Evolutionary conservation across 768 basidiomycete genomes (phyloP).

Genomic region (Ramaria sp.): DNA sequence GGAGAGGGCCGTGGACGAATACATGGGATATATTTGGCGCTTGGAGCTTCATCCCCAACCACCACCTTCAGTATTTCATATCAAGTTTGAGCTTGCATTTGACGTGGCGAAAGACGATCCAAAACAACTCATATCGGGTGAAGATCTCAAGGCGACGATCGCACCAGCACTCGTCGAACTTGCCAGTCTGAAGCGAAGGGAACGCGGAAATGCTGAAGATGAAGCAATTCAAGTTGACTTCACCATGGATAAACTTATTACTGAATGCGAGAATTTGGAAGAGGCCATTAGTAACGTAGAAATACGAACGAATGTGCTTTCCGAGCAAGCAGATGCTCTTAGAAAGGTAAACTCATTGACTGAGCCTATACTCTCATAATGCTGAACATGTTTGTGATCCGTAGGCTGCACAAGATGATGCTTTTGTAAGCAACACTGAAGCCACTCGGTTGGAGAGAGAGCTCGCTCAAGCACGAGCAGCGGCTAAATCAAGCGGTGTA

Average conservation of each 20-base stretch:
- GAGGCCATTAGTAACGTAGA: slow-evolving; percentile 67
- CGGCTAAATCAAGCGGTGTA: slow-evolving; percentile 71
- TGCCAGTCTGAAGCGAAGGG: slow-evolving; percentile 60
- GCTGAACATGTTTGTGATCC: slow-evolving; percentile 1
- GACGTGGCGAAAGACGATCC: slow-evolving; percentile 68
- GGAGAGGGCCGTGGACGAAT: slow-evolving; percentile 73
- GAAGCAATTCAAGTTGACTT: slow-evolving; percentile 75
- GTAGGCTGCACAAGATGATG: slow-evolving; percentile 72
- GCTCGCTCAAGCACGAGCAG: slow-evolving; percentile 60
- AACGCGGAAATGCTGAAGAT: slow-evolving; percentile 61
- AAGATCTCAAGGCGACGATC: slow-evolving; percentile 60
- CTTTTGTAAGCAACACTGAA: slow-evolving; percentile 52
- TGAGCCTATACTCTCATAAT: background rate
- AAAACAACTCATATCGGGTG: slow-evolving; percentile 53
- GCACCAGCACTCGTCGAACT: slow-evolving; percentile 66
- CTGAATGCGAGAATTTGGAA: slow-evolving; percentile 73
- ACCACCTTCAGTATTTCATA: slow-evolving; percentile 53
- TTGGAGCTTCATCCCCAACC: slow-evolving; percentile 73
- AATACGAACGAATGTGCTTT: slow-evolving; percentile 57
- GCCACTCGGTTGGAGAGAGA: slow-evolving; percentile 60
- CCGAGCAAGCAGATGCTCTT: slow-evolving; percentile 69
- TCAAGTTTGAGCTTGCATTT: slow-evolving; percentile 72
- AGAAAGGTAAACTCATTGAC: slow-evolving; percentile 49
- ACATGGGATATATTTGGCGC: slow-evolving; percentile 61
- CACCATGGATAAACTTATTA: slow-evolving; percentile 64